These are phyloP conservation scores for Fusarium setosum DNA, from an alignment of 2,329 filamentous ascomycete genomes.

Conservation along the genomic window DNA sequence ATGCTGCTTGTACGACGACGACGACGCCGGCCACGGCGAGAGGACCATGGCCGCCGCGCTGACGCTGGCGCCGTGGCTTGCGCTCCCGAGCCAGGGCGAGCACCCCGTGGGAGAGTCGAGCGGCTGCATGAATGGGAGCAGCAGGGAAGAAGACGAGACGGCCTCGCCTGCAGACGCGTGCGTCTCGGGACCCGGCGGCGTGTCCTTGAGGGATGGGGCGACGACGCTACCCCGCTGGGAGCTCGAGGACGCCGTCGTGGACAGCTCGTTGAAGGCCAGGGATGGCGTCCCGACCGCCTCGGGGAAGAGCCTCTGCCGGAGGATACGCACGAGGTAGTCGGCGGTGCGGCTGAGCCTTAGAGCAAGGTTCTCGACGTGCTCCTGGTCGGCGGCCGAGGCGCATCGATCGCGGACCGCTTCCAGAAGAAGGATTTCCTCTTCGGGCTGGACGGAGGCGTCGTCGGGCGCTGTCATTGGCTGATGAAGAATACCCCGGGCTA, in stretches of 20 bases:
- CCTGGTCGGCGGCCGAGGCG: constrained; percentile 25
- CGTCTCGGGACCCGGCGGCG: constrained; percentile 34
- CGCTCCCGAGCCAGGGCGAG: constrained; percentile 25
- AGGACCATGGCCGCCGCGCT: constrained; percentile 4
- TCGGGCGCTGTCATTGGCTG: constrained; percentile 31
- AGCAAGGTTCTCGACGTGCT: constrained; percentile 31
- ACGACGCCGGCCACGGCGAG: constrained; percentile 31
- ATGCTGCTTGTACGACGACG: constrained; percentile 37
- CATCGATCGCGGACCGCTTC: constrained; percentile 39
- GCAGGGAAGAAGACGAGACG: constrained; percentile 22
- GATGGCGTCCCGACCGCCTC: constrained; percentile 27
- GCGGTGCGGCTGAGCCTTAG: constrained; percentile 35
- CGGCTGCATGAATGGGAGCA: constrained; percentile 35
- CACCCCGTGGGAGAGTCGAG: constrained; percentile 23
- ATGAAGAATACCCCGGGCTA: constrained; percentile 25
- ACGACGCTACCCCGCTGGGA: constrained; percentile 30
- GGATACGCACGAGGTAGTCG: constrained; percentile 24
- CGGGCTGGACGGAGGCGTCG: constrained; percentile 10
- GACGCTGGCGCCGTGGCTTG: not conserved
- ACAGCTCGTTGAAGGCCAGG: constrained; percentile 39
- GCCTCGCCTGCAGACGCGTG: constrained; percentile 22
- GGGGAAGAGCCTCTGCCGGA: constrained; percentile 32
- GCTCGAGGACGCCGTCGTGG: constrained; percentile 35
- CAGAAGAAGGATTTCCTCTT: constrained; percentile 42
- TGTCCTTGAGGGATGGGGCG: constrained; percentile 38